These are phyloP conservation scores for Aspergillus funiculosus DNA, from an alignment of 495 filamentous ascomycete species.

Conservation along the genomic window DNA sequence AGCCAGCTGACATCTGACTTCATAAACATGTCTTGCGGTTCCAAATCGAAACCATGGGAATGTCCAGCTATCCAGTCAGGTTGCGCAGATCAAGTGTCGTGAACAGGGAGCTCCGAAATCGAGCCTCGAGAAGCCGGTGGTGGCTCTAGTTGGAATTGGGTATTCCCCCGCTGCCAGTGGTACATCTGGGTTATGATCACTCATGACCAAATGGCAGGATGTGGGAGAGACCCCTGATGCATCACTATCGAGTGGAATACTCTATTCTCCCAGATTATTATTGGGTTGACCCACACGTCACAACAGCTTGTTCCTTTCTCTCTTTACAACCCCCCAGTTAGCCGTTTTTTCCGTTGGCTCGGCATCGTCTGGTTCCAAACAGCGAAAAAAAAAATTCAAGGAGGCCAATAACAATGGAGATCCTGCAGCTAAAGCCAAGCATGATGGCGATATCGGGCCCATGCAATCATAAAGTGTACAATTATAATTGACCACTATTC, in stretches of 20 bases:
- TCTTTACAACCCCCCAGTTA: slow-evolving; percentile 13
- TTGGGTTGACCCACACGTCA: slow-evolving; percentile 18
- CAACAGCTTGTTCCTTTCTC: no score
- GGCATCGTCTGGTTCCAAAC: slow-evolving; percentile 8
- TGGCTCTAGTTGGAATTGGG: no score
- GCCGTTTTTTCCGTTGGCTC: slow-evolving; percentile 11
- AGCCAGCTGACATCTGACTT: slow-evolving; percentile 13
- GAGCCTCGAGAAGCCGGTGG: no score
- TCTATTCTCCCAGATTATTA: no score
- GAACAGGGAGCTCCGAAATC: no score
- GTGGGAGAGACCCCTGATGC: no score
- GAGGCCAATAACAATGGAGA: slow-evolving; percentile 11
- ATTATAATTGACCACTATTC: slow-evolving; percentile 4
- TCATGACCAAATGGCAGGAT: no score
- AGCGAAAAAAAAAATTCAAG: slow-evolving; percentile 8
- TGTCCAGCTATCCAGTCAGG: background rate
- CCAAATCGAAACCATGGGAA: background rate
- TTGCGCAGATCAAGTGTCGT: background rate
- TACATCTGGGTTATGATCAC: no score
- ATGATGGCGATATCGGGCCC: slow-evolving; percentile 22
- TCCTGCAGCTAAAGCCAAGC: slow-evolving; percentile 1
- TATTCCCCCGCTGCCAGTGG: no score
- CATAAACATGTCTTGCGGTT: background rate
- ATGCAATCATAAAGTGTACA: background rate
- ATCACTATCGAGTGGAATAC: background rate